A percentile compares a stretch with the other conserved stretches of the same genome.
phyloP scores from a whole-genome alignment of 495 filamentous ascomycete species.

The Amorphotheca resinae region DNA sequence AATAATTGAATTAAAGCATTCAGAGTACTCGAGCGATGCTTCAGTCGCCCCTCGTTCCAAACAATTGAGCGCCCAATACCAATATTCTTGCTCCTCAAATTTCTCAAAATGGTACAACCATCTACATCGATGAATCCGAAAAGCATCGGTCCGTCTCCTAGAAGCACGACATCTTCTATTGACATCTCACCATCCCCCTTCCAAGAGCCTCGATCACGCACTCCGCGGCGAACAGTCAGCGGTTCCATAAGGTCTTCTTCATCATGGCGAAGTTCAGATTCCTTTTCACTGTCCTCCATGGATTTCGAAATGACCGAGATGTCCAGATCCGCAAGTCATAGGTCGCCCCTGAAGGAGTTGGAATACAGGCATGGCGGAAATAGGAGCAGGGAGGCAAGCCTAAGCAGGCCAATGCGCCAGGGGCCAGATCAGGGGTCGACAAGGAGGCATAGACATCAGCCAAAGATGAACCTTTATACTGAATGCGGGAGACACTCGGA shows the following conservation, averaged over 20 bases:
- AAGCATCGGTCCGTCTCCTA: too few species aligned
- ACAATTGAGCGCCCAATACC: too few species aligned
- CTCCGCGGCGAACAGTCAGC: background rate
- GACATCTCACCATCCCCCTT: too few species aligned
- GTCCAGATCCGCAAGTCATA: background rate
- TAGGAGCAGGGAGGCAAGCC: background rate
- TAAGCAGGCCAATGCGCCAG: too few species aligned
- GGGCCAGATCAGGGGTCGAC: background rate
- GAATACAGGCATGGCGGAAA: background rate
- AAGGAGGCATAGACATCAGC: slow-evolving; percentile 9
- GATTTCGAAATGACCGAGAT: background rate
- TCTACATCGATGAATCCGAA: too few species aligned
- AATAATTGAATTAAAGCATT: too few species aligned
- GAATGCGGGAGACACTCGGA: slow-evolving; percentile 15
- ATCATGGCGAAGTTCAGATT: background rate
- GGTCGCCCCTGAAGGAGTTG: background rate
- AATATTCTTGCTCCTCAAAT: too few species aligned
- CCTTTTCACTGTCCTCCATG: background rate
- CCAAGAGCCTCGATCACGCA: too few species aligned
- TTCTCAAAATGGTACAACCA: too few species aligned
- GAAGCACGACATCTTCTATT: too few species aligned
- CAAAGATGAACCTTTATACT: slow-evolving; percentile 12
- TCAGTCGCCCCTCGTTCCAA: too few species aligned
- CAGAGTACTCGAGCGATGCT: too few species aligned
- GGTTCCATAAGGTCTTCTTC: background rate